Evolutionary conservation across 306 rosid species (phyloP).

Genomic region (Quercus variabilis): DNA sequence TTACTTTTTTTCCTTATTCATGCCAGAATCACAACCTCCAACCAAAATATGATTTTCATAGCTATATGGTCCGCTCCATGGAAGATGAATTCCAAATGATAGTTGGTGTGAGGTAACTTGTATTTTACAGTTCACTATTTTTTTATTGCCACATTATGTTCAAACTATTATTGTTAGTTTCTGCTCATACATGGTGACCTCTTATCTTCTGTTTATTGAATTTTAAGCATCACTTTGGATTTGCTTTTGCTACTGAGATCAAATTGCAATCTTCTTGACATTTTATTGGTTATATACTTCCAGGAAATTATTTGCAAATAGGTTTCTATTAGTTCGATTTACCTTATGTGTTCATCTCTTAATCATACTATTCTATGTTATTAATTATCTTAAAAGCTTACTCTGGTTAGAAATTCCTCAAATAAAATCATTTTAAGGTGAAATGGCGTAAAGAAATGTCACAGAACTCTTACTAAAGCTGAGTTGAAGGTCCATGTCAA

Average conservation of each 20-base stretch:
- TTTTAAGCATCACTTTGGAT: neutral
- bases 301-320: neutral
- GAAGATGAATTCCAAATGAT: constrained; percentile 97
- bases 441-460: neutral
- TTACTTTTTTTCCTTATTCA: constrained; percentile 28
- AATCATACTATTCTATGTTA: neutral
- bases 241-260: neutral
- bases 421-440: neutral
- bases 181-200: constrained; percentile 1
- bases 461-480: neutral
- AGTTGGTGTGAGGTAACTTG: constrained; percentile 91
- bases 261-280: neutral
- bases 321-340: neutral
- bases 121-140: neutral
- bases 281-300: neutral
- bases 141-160: constrained; percentile 20
- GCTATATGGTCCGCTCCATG: constrained; percentile 97
- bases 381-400: neutral
- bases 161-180: constrained; percentile 2
- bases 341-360: neutral
- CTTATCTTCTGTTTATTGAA: neutral
- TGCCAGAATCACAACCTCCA: constrained; percentile 87
- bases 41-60: constrained; percentile 80
- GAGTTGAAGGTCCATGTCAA: neutral
- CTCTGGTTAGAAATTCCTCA: neutral